A percentile compares a stretch with the other conserved stretches of the same genome.
These are phyloP conservation scores for Mycena venus DNA, from an alignment of 768 basidiomycete species.

Conservation along the genomic window DNA sequence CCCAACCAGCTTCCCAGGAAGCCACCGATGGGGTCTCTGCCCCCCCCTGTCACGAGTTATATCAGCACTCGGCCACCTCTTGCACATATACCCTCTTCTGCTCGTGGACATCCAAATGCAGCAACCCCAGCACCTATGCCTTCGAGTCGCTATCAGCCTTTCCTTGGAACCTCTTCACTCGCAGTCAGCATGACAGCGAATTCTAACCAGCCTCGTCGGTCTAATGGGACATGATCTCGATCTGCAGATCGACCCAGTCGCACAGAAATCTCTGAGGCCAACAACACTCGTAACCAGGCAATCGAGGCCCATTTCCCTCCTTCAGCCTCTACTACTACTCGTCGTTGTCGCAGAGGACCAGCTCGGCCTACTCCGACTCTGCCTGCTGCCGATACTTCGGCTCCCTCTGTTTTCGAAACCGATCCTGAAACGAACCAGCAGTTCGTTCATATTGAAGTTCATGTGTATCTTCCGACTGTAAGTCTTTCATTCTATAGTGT, in stretches of 20 bases:
- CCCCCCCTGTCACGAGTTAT: no score
- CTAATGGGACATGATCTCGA: neutral
- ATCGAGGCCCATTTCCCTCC: neutral
- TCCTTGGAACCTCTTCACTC: neutral
- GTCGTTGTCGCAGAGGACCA: neutral
- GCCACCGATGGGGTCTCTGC: no score
- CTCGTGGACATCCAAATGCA: no score
- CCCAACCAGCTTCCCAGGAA: no score
- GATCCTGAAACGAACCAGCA: neutral
- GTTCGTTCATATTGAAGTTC: neutral
- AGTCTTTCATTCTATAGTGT: neutral
- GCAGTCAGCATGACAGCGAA: neutral
- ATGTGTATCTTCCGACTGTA: neutral
- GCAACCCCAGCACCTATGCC: no score
- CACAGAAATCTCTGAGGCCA: neutral
- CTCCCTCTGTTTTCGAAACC: neutral
- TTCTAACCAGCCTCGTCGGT: neutral
- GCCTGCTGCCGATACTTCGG: neutral
- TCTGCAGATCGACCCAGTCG: neutral
- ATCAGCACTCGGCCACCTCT: no score
- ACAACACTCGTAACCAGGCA: neutral
- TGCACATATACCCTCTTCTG: no score
- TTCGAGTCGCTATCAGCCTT: neutral
- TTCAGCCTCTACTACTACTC: neutral
- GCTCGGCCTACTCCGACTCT: neutral